Evolutionary conservation across 2,329 filamentous ascomycete species (phyloP).

Genomic region (Dendryphion nanum): DNA sequence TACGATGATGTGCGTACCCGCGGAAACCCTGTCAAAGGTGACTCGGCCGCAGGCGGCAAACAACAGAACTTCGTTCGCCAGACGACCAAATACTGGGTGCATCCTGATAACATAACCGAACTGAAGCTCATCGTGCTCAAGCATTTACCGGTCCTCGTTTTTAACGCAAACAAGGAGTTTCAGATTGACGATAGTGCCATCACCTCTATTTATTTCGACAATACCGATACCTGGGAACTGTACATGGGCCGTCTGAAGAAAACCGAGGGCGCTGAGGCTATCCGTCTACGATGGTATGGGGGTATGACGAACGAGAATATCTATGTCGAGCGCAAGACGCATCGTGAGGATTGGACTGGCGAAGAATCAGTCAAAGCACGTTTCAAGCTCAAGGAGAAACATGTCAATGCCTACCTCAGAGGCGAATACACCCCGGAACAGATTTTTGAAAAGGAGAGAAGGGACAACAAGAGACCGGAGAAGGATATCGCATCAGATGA

Average conservation of each 20-base stretch:
- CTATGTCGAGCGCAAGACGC: conserved; percentile 96
- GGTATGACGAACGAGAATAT: conserved; percentile 94
- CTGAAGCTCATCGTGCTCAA: conserved; percentile 97
- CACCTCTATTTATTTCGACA: conserved; percentile 98
- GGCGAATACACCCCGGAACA: conserved; percentile 82
- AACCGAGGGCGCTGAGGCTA: conserved; percentile 94
- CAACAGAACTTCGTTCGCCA: conserved; percentile 96
- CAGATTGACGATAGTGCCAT: conserved; percentile 88
- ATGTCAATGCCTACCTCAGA: conserved; percentile 85
- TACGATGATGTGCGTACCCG: conserved; percentile 93
- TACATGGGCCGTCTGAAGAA: conserved; percentile 96
- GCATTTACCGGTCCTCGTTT: conserved; percentile 93
- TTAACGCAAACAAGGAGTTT: conserved; percentile 97
- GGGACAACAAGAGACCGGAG: conserved; percentile 89
- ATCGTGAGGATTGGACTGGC: conserved; percentile 98
- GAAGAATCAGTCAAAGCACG: conserved; percentile 98
- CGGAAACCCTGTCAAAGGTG: conserved; percentile 88
- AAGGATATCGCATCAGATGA: conserved; percentile 91
- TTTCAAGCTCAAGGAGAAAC: conserved; percentile 94
- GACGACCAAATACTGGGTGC: conserved; percentile 99
- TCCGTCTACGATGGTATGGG: conserved; percentile 95
- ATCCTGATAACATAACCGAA: conserved; percentile 97
- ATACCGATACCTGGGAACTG: conserved; percentile 87
- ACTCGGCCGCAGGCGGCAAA: conserved; percentile 83
- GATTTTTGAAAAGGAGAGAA: conserved; percentile 94